These are phyloP conservation scores for Lumnitzera littorea DNA, from an alignment of 345 rosid species.

Conservation along the genomic window DNA sequence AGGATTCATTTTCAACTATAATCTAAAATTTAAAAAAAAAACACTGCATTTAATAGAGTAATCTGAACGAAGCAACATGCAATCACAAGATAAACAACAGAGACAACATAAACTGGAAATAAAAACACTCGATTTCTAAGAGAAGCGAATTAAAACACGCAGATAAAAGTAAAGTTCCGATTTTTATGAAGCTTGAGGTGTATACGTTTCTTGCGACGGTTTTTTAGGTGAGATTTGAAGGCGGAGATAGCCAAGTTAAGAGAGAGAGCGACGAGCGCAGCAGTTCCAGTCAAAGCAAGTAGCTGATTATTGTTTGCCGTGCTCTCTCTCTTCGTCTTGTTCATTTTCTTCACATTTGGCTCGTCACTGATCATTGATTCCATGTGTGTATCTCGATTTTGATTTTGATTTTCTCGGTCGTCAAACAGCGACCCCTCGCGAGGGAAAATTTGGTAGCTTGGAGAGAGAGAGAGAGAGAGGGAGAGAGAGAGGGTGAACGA, in stretches of 20 bases:
- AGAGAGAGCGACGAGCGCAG: slow-evolving; percentile 61
- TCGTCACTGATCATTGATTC: slow-evolving; percentile 22
- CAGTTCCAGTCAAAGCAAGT: slow-evolving; percentile 66
- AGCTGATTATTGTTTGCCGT: slow-evolving; percentile 7
- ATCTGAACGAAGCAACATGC: too few relatives aligned
- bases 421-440: neutral
- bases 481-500: too few relatives aligned
- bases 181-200: neutral
- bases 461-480: neutral
- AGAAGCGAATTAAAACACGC: neutral
- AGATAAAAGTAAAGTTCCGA: neutral
- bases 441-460: neutral
- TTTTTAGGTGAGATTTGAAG: slow-evolving; percentile 41
- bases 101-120: neutral
- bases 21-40: too few relatives aligned
- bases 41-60: too few relatives aligned
- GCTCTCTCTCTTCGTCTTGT: slow-evolving; percentile 31
- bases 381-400: too few relatives aligned
- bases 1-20: too few relatives aligned
- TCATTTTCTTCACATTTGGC: slow-evolving; percentile 21
- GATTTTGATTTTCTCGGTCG: neutral
- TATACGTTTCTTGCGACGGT: slow-evolving; percentile 50
- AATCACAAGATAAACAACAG: too few relatives aligned
- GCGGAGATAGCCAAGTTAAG: slow-evolving; percentile 57
- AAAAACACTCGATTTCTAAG: neutral